Base-by-base conservation (phyloP, 208 protist genomes). In the Trypanosomatidae sp. region DNA sequence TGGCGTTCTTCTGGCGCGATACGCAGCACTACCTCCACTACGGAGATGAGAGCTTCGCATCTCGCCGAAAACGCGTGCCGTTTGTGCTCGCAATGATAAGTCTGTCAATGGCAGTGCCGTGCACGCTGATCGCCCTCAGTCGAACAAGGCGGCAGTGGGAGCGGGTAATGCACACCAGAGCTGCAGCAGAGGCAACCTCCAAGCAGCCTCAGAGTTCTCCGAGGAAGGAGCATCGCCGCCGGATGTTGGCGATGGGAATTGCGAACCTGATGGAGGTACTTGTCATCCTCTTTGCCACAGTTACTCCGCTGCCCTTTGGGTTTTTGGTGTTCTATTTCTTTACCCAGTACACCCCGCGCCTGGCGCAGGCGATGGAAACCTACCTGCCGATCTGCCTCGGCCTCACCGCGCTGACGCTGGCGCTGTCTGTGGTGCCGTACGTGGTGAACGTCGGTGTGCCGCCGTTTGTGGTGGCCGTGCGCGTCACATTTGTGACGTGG, bases 71-170 rank as follows among this genome's bases (percentile, higher is more conserved):
- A 22, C 77, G 81, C 8, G 84, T 91, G 33, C 90, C 90, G 6
- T 92, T 95, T 69, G 84, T 91, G n/a, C 56, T 95, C 50, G 84
- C 77, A 44, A 66, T 86, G 30, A 56, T 93, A 19, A 79, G 85
- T 33, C 71, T 93, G 17, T 77, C 81, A 19, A 33, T 91, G 13
- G 81, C 85, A 3, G 83, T 92, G 62, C 91, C 91, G 59, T 89
- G 81, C 73, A 70, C 90, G 19, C 66, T 95, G 6, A 83, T 93
- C 1, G 83, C 89, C 52, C 80, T 95, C 28, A 82, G 79, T 53
- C 77, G 91, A 30, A 88, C 91, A 0, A 89, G 83, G 8, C 77
- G 74, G 41, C 84, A 84, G 50, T 90, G 85, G 80, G 53, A 74
- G n/a, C 76, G 44, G 1, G 49, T 66, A 3, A 71, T 73, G 6